Base-by-base conservation (phyloP, 1,284 basidiomycete genomes). In the Abortiporus biennis region DNA sequence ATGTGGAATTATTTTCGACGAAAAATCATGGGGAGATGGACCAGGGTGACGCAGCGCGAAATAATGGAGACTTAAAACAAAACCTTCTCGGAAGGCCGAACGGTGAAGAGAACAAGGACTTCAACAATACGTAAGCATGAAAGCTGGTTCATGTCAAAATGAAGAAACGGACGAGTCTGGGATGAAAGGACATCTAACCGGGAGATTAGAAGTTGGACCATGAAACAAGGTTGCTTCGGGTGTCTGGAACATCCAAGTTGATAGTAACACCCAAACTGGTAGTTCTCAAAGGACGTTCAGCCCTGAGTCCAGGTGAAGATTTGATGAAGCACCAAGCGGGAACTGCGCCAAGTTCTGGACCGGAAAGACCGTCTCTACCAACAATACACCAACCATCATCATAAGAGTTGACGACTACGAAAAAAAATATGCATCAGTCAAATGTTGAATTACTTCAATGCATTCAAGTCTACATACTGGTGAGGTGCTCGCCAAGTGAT, bases 301-400 rank as follows among this genome's bases (percentile, higher is more conserved):
- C 69, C 32, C 67, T 61, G 41, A 80, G 63, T 2, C 77, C 80
- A 46, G 76, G 72, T 32, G 72, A 66, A 27, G 78, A 72, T 54
- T 76, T 78, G 50, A 77, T 50, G 66, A 87, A 85, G 54, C 73
- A 77, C 81, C 84, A 87, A 4, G 79, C 73, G 3, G 85, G 84
- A 2, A 85, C 74, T 15, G 80, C 71, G 23, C 85, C 84, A 23
- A 84, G 60, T 54, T 80, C 77, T 31, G 76, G 65, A 36, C 68
- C 67, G 60, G 71, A 66, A 36, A 71, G 54, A 48, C 63, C 64
- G 44, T 78, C 72, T 25, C 80, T 66, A 13, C 74, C 76, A 38
- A 84, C 80, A 44, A 85, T 67, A 55, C 80, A 85, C 85, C 84
- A 88, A 2, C 82, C 84, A 46, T 87, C 84, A 45, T 85, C 80